A percentile compares a stretch with the other conserved stretches of the same genome.
Evolutionary conservation across 768 basidiomycete species (phyloP).

Genomic region (Leccinum barrowsii): DNA sequence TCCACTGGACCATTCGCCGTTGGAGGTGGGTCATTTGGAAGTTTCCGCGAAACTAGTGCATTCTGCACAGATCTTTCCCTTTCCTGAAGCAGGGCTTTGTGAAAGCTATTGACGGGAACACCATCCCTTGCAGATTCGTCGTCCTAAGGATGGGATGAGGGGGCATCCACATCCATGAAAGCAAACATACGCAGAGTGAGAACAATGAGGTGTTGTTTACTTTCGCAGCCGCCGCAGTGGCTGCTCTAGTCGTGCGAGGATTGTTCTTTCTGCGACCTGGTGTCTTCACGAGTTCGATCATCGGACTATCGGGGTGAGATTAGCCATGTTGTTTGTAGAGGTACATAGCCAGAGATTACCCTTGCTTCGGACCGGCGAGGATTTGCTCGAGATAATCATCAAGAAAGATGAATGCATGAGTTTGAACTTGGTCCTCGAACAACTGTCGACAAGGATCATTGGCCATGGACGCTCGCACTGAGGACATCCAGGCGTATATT

Average conservation of each 20-base stretch:
- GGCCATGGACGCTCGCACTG: slow-evolving; percentile 64
- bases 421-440: slow-evolving; percentile 71
- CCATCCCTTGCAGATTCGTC: slow-evolving; percentile 38
- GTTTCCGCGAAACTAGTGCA: not conserved
- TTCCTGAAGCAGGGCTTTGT: slow-evolving; percentile 40
- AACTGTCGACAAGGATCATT: slow-evolving; percentile 68
- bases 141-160: slow-evolving; percentile 31
- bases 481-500: slow-evolving; percentile 67
- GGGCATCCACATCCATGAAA: not conserved
- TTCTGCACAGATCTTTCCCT: slow-evolving; percentile 21
- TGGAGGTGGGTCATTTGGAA: not conserved
- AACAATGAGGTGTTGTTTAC: slow-evolving; percentile 38
- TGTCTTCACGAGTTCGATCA: slow-evolving; percentile 82
- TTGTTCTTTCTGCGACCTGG: slow-evolving; percentile 68
- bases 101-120: slow-evolving; percentile 43
- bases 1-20: not conserved
- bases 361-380: slow-evolving; percentile 59
- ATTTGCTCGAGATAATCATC: slow-evolving; percentile 76
- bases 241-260: slow-evolving; percentile 48
- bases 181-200: slow-evolving; percentile 44
- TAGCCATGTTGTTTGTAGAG: not conserved
- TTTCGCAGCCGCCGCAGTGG: slow-evolving; percentile 39
- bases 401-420: slow-evolving; percentile 74
- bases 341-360: slow-evolving; percentile 39
- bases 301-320: slow-evolving; percentile 41